phyloP scores from a whole-genome alignment of 2,329 filamentous ascomycete species.

The Dothideomycetes sp. region DNA sequence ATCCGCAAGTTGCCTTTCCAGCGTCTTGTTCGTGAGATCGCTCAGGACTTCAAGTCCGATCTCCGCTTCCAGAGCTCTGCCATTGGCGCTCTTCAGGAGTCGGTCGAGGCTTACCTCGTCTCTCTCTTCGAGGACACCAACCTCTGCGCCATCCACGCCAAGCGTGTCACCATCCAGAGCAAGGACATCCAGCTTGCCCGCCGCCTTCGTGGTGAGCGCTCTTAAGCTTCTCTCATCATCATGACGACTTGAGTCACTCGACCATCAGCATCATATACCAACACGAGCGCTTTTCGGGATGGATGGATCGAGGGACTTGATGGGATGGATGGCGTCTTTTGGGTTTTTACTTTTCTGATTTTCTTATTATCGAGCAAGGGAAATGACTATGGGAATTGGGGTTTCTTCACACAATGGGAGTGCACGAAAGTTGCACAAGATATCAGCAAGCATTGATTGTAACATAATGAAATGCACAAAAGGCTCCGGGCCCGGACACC shows the following conservation, averaged over 20 bases:
- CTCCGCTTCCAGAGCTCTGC: conserved; percentile 95
- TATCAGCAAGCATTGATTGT: conserved; percentile 27
- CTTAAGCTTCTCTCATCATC: conserved; percentile 30
- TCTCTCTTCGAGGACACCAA: conserved; percentile 96
- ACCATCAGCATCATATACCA: conserved; percentile 13
- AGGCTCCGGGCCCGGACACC: conserved; percentile 4
- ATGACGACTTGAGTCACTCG: conserved; percentile 16
- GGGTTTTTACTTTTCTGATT: conserved; percentile 14
- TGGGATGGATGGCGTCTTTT: conserved; percentile 15
- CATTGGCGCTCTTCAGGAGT: conserved; percentile 86
- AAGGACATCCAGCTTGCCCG: conserved; percentile 79
- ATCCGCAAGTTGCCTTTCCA: conserved; percentile 73
- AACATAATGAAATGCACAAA: conserved; percentile 27
- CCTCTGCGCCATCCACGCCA: conserved; percentile 92
- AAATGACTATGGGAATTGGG: conserved; percentile 17
- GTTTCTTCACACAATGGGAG: conserved; percentile 16
- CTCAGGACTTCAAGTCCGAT: conserved; percentile 53
- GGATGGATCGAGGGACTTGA: conserved; percentile 13
- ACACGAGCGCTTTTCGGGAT: conserved; percentile 13
- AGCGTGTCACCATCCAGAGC: conserved; percentile 72
- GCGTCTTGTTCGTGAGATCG: conserved; percentile 70
- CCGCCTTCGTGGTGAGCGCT: conserved; percentile 46
- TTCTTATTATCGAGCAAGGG: conserved; percentile 13
- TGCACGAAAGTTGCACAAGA: conserved; percentile 20
- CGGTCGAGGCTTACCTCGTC: conserved; percentile 90